phyloP scores from a whole-genome alignment of 2,329 filamentous ascomycete genomes.

The Elsinoe arachidis region DNA sequence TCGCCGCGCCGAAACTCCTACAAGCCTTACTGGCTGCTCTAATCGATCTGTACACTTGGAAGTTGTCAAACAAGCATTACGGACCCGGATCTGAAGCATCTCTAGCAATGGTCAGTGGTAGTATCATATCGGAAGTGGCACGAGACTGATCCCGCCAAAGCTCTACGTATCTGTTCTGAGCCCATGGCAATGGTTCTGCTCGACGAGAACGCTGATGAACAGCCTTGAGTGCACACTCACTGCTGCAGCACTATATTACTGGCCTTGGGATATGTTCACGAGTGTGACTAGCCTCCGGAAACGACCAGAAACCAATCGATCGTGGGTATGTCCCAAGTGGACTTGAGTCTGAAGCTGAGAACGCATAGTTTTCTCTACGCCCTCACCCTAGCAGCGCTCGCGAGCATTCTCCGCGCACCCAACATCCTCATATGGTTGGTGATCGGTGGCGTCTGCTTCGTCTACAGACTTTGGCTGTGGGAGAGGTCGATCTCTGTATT shows the following conservation, averaged over 20 bases:
- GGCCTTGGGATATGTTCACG: slow-evolving; percentile 61
- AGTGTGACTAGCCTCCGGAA: neutral
- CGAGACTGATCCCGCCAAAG: slow-evolving; percentile 33
- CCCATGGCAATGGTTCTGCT: slow-evolving; percentile 96
- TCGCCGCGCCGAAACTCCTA: slow-evolving; percentile 62
- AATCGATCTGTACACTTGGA: slow-evolving; percentile 83
- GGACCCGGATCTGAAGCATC: slow-evolving; percentile 55
- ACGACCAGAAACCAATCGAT: neutral
- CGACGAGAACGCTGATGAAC: slow-evolving; percentile 88
- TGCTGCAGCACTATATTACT: slow-evolving; percentile 65
- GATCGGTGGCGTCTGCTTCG: slow-evolving; percentile 50
- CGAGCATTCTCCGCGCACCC: slow-evolving; percentile 80
- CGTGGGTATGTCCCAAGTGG: neutral
- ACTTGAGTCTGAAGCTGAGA: slow-evolving; percentile 33
- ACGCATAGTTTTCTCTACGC: slow-evolving; percentile 42
- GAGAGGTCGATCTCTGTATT: slow-evolving; percentile 50
- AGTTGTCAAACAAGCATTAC: slow-evolving; percentile 65
- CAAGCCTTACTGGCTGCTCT: slow-evolving; percentile 72
- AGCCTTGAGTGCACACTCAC: slow-evolving; percentile 87
- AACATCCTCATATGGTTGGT: slow-evolving; percentile 78
- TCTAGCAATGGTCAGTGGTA: slow-evolving; percentile 57
- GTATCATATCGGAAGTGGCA: neutral
- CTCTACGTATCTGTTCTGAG: slow-evolving; percentile 63
- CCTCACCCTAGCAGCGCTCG: slow-evolving; percentile 66
- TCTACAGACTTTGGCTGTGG: slow-evolving; percentile 47